phyloP scores from a whole-genome alignment of 2,329 filamentous ascomycete genomes.

The Aschersonia sp. region DNA sequence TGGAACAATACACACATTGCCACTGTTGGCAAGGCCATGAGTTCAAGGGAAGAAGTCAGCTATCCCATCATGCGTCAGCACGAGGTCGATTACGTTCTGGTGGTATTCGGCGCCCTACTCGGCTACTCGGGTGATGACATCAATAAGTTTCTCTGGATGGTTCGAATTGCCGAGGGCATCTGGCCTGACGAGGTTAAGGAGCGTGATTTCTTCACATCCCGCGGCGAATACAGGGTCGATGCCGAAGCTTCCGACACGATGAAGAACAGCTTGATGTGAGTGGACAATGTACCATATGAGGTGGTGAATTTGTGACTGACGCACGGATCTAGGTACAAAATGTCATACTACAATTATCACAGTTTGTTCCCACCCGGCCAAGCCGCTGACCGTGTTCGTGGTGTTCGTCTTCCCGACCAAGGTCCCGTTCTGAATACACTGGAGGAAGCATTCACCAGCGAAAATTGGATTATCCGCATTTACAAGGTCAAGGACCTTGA shows the following conservation, averaged over 20 bases:
- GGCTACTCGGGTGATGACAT: constrained; percentile 98
- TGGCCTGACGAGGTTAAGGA: constrained; percentile 99
- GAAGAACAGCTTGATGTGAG: constrained; percentile 98
- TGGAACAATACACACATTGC: constrained; percentile 99
- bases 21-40: constrained; percentile 98
- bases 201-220: constrained; percentile 83
- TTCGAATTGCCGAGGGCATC: constrained; percentile 95
- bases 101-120: constrained; percentile 89
- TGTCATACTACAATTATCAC: constrained; percentile 99
- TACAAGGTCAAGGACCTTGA: constrained; percentile 99
- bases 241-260: constrained; percentile 88
- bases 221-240: constrained; percentile 91
- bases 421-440: constrained; percentile 76
- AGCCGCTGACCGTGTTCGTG: constrained; percentile 79
- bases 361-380: constrained; percentile 83
- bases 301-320: neutral
- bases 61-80: constrained; percentile 98
- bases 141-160: constrained; percentile 99
- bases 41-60: constrained; percentile 90
- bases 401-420: constrained; percentile 63
- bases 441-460: constrained; percentile 95
- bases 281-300: constrained; percentile 6
- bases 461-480: constrained; percentile 99
- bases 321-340: constrained; percentile 72
- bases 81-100: constrained; percentile 95